Conservation (phyloP, 106 monocot species). For the Allium fistulosum region DNA sequence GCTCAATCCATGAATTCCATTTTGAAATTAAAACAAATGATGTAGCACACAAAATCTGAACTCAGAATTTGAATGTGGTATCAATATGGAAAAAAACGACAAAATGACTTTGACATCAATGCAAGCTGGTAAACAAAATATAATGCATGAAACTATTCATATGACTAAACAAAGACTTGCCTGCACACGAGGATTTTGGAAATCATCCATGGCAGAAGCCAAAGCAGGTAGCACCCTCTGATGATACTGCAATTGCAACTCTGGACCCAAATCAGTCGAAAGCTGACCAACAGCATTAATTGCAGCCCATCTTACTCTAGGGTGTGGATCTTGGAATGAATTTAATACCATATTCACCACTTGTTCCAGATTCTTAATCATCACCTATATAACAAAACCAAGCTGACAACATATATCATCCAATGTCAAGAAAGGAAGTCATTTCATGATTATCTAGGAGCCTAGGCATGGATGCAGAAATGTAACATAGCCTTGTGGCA, state of each 20-base stretch:
- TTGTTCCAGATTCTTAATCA: slow-evolving; percentile 91
- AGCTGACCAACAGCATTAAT: slow-evolving; percentile 96
- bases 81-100: too few relatives aligned
- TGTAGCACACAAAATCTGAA: too few relatives aligned
- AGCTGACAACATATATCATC: not conserved
- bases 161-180: slow-evolving; percentile 20
- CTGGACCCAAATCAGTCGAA: slow-evolving; percentile 89
- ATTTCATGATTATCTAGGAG: too few relatives aligned
- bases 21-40: too few relatives aligned
- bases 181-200: slow-evolving; percentile 94
- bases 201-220: slow-evolving; percentile 94
- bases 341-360: slow-evolving; percentile 80
- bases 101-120: too few relatives aligned
- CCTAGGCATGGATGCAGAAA: too few relatives aligned
- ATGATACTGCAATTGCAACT: slow-evolving; percentile 85
- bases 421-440: too few relatives aligned
- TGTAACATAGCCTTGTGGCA: too few relatives aligned
- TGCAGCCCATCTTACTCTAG: slow-evolving; percentile 92
- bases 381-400: slow-evolving; percentile 45
- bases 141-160: too few relatives aligned
- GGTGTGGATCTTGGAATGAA: slow-evolving; percentile 83
- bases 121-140: too few relatives aligned
- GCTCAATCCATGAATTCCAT: too few relatives aligned
- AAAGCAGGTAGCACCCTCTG: slow-evolving; percentile 75
- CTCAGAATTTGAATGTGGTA: too few relatives aligned